phyloP scores from a whole-genome alignment of 805 yeast genomes.

The Pichia cabralensis region DNA sequence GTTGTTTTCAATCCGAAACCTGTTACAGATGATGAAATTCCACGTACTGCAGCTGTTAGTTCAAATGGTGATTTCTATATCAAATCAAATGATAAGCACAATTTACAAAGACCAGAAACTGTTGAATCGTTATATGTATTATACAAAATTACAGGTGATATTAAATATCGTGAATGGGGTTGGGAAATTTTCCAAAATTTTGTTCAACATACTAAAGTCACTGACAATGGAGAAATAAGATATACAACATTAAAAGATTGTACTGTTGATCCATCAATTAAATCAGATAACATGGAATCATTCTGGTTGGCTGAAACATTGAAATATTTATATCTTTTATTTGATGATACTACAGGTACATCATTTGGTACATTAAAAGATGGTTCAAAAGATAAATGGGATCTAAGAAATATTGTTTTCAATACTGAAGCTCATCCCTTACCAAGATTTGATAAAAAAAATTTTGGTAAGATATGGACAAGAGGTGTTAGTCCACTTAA shows the following conservation, averaged over 20 bases:
- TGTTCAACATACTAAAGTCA: conserved; percentile 44
- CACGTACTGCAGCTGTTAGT: background rate
- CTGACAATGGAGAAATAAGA: conserved; percentile 21
- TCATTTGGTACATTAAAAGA: conserved; percentile 19
- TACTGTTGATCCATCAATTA: conserved; percentile 40
- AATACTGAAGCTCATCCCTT: conserved; percentile 93
- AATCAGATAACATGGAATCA: conserved; percentile 72
- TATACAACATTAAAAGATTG: conserved; percentile 65
- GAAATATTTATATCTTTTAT: conserved; percentile 71
- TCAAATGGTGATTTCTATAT: conserved; percentile 35
- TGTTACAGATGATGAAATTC: conserved; percentile 3
- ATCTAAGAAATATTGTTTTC: conserved; percentile 62
- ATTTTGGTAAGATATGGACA: conserved; percentile 55
- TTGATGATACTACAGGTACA: conserved; percentile 40
- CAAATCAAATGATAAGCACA: conserved; percentile 67
- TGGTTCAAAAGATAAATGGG: conserved; percentile 38
- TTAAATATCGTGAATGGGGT: conserved; percentile 81
- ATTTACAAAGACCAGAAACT: conserved; percentile 88
- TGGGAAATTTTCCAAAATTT: conserved; percentile 74
- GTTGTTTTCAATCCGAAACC: conserved; percentile 70
- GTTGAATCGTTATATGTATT: conserved; percentile 79
- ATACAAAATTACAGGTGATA: conserved; percentile 71
- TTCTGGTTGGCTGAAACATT: conserved; percentile 93
- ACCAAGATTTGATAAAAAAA: conserved; percentile 52
- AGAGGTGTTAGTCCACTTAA: conserved; percentile 19